Evolutionary conservation across 495 filamentous ascomycete species (phyloP).

Genomic region (Cairneyella variabilis): DNA sequence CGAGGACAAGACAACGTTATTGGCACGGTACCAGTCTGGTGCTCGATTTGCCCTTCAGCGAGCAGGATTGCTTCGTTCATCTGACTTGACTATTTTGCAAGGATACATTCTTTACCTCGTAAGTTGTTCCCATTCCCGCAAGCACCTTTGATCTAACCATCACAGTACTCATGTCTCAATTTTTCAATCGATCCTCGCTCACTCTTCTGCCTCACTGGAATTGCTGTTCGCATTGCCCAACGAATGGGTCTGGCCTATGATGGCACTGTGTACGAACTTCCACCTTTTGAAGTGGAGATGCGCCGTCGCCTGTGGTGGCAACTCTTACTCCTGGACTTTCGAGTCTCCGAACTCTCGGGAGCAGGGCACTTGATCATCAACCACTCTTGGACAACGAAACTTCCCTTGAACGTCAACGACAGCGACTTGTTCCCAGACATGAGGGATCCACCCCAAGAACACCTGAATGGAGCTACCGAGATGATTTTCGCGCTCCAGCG

Average conservation of each 20-base stretch:
- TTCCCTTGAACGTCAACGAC: conserved; percentile 39
- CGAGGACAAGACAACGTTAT: conserved; percentile 34
- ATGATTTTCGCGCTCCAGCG: conserved; percentile 56
- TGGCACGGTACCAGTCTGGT: conserved; percentile 39
- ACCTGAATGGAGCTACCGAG: conserved; percentile 44
- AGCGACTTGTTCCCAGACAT: conserved; percentile 38
- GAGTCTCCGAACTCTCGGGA: conserved; percentile 55
- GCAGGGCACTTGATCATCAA: conserved; percentile 78
- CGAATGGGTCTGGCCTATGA: conserved; percentile 46
- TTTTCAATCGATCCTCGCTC: conserved; percentile 35
- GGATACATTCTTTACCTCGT: conserved; percentile 53
- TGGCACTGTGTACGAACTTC: conserved; percentile 44
- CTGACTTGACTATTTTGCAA: conserved; percentile 52
- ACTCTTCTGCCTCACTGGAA: conserved; percentile 38
- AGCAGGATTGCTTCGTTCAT: conserved; percentile 44
- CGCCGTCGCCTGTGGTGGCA: conserved; percentile 62
- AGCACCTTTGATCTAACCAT: background rate
- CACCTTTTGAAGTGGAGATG: conserved; percentile 59
- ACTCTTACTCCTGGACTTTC: conserved; percentile 49
- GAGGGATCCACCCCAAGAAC: conserved; percentile 35
- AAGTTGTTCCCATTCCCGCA: conserved; percentile 19
- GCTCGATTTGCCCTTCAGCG: conserved; percentile 42
- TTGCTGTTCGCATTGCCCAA: conserved; percentile 42
- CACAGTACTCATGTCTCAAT: conserved; percentile 17
- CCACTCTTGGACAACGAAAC: conserved; percentile 50